A percentile compares a stretch with the other conserved stretches of the same genome.
These are phyloP conservation scores for Ceratocystiopsis sp. DNA, from an alignment of 2,329 filamentous ascomycete species.

Conservation along the genomic window DNA sequence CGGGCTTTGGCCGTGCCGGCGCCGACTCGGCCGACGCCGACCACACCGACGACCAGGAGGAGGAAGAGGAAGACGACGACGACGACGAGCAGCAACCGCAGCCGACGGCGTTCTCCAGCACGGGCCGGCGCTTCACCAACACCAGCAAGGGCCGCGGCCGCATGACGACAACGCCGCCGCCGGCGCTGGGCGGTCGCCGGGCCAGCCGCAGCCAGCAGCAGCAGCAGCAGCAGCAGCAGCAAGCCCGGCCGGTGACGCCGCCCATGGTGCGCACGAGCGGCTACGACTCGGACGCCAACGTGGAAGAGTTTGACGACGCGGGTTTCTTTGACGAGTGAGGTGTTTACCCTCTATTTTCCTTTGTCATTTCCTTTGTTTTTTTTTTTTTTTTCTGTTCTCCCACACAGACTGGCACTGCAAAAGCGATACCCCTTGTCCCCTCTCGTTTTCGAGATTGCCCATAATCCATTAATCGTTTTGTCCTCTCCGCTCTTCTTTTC, in stretches of 20 bases:
- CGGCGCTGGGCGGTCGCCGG: conserved; percentile 16
- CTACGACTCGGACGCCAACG: conserved; percentile 45
- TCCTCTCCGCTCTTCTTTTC: background rate
- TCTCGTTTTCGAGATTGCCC: background rate
- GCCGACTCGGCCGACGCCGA: no score
- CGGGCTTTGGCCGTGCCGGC: no score
- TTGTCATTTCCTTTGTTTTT: background rate
- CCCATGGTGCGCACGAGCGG: conserved; percentile 41
- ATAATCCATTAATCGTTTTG: background rate
- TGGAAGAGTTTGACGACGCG: conserved; percentile 41
- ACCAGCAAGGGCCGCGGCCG: conserved; percentile 25
- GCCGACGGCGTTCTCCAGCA: conserved; percentile 43
- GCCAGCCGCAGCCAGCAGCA: conserved; percentile 15
- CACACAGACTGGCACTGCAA: conserved; percentile 1
- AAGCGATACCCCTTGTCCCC: conserved; percentile 4
- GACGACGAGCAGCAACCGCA: conserved; percentile 17
- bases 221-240: no score
- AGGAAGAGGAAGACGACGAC: no score
- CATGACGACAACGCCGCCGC: conserved; percentile 16
- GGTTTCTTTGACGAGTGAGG: conserved; percentile 35
- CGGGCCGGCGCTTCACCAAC: conserved; percentile 38
- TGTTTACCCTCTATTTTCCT: background rate
- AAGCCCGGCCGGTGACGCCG: conserved; percentile 31
- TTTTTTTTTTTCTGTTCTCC: background rate
- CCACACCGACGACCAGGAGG: background rate